phyloP scores from a whole-genome alignment of 1,284 basidiomycete genomes.

The Irpex sp. region DNA sequence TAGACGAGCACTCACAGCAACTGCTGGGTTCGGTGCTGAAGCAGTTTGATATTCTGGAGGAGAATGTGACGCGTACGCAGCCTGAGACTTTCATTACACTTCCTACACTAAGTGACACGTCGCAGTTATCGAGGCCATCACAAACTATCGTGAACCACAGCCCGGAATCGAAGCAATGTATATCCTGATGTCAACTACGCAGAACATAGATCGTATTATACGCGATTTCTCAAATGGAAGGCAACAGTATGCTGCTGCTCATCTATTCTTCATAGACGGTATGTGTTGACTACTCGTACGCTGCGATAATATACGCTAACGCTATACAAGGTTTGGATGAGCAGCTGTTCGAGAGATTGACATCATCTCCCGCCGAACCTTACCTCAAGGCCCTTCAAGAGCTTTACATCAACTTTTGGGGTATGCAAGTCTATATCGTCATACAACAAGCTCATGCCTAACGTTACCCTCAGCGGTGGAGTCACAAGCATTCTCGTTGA shows the following conservation, averaged over 20 bases:
- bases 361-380: conserved; percentile 67
- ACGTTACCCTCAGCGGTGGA: conserved; percentile 62
- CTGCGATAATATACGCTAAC: neutral
- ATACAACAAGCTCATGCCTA: neutral
- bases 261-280: conserved; percentile 97
- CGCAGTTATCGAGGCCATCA: conserved; percentile 77
- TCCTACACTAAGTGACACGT: conserved; percentile 8
- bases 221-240: conserved; percentile 70
- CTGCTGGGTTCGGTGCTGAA: conserved; percentile 87
- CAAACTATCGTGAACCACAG: conserved; percentile 71
- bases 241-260: conserved; percentile 83
- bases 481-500: conserved; percentile 77
- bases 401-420: conserved; percentile 87
- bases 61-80: conserved; percentile 88
- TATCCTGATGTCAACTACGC: conserved; percentile 89
- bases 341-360: conserved; percentile 69
- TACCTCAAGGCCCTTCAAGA: conserved; percentile 75
- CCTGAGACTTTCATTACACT: neutral
- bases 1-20: conserved; percentile 89
- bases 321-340: conserved; percentile 61
- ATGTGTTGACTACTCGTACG: conserved; percentile 23
- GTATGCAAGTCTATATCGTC: conserved; percentile 41
- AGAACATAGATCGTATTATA: conserved; percentile 92
- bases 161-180: conserved; percentile 88
- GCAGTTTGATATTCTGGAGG: conserved; percentile 89